These are phyloP conservation scores for Onygenales sp. DNA, from an alignment of 2,329 filamentous ascomycete species.

Conservation along the genomic window DNA sequence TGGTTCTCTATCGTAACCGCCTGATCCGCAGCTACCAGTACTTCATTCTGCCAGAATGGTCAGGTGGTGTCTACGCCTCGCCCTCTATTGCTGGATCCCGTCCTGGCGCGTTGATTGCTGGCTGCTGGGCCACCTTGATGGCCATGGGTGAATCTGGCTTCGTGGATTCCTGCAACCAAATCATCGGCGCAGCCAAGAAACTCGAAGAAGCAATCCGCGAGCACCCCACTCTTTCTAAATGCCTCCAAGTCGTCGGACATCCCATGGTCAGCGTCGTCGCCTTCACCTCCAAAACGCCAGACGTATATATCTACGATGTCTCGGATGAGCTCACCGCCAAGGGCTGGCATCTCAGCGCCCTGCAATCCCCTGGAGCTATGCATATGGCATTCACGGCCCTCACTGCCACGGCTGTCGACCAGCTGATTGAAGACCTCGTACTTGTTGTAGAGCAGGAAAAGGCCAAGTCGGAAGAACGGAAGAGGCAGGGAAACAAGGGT, in stretches of 20 bases:
- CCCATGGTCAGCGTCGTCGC: conserved; percentile 86
- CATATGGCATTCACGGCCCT: conserved; percentile 91
- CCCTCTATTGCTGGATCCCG: conserved; percentile 85
- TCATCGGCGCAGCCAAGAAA: conserved; percentile 77
- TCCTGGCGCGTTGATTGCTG: conserved; percentile 87
- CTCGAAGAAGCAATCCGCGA: conserved; percentile 65
- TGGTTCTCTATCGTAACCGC: conserved; percentile 76
- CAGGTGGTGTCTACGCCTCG: conserved; percentile 89
- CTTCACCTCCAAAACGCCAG: conserved; percentile 59
- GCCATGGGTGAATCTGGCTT: conserved; percentile 80
- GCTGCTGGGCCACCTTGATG: conserved; percentile 92
- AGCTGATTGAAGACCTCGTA: conserved; percentile 61
- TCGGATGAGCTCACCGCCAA: conserved; percentile 75
- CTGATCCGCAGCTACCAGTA: conserved; percentile 82
- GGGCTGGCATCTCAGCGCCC: conserved; percentile 92
- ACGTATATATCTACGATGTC: conserved; percentile 88
- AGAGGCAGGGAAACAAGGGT: conserved; percentile 48
- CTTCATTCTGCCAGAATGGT: conserved; percentile 92
- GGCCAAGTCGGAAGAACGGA: conserved; percentile 67
- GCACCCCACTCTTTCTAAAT: conserved; percentile 57
- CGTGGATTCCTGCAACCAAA: conserved; percentile 73
- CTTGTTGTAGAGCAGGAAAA: conserved; percentile 56
- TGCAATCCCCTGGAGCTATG: conserved; percentile 85
- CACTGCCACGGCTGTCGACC: conserved; percentile 70
- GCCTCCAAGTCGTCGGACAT: conserved; percentile 71